These are phyloP conservation scores for Avena sativa DNA, from an alignment of 176 grass and related monocot genomes.

Conservation along the genomic window DNA sequence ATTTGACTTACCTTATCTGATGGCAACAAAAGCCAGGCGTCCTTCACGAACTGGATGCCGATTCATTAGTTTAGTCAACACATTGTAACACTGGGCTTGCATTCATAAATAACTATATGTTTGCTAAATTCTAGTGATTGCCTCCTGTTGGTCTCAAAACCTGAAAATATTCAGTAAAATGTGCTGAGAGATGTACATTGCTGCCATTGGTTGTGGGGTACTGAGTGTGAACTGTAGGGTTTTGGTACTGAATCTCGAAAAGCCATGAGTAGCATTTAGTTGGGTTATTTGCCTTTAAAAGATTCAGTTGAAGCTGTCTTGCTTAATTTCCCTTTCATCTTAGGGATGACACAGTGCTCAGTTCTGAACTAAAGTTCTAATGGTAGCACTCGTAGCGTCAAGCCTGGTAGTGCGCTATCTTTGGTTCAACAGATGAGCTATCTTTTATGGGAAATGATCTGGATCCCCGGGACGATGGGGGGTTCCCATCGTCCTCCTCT, in stretches of 20 bases:
- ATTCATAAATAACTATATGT: constrained; percentile 51
- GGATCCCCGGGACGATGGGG: too few species aligned
- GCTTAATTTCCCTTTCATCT: not conserved
- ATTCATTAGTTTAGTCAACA: constrained; percentile 59
- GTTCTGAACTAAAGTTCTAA: not conserved
- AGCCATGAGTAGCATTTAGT: not conserved
- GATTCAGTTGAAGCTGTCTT: not conserved
- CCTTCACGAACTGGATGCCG: constrained; percentile 12
- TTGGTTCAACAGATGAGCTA: not conserved
- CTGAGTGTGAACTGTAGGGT: not conserved
- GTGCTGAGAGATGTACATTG: not conserved
- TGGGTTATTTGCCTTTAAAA: not conserved
- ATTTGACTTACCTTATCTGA: constrained; percentile 43
- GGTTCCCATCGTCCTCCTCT: too few species aligned
- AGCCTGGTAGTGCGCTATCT: too few species aligned
- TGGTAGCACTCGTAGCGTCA: not conserved
- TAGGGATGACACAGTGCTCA: not conserved
- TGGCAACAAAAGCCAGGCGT: constrained; percentile 37
- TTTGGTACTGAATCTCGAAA: not conserved
- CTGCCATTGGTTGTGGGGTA: not conserved
- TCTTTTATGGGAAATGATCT: not conserved
- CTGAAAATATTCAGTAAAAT: constrained; percentile 16
- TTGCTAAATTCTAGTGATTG: constrained; percentile 10
- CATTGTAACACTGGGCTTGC: constrained; percentile 45
- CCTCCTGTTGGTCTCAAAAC: not conserved